Base-by-base conservation (phyloP, 768 basidiomycete genomes). In the Psilocybe subaeruginosa region DNA sequence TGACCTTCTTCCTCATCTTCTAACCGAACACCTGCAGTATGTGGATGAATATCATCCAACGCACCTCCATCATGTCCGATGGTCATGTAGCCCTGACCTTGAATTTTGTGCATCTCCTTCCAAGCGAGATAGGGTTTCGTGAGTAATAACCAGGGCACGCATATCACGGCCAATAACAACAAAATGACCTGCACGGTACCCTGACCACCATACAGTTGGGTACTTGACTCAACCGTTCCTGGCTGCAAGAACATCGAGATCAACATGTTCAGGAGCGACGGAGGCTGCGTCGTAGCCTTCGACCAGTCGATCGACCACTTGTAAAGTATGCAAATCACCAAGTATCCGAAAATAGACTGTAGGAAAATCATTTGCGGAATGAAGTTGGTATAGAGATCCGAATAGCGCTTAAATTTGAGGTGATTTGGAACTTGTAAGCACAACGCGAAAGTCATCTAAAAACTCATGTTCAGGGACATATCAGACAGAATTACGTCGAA, bases 291-390 rank as follows among this genome's bases (percentile, higher is more conserved):
- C 2, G 82, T 66, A 11, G 88, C 81, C 56, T 78, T 82, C 5
- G 86, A 80, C 97, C 97, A 99, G 76, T 99, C 93, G 62, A 95
- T 81, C 29, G 87, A 84, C 97, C 97, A 99, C 73, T 99, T 99
- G 88, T 96, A 95, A 67, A 98, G 73, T 77, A 99, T 97, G 77
- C 93, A 95, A 60, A 97, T 61, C 55, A 92, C 92, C 37, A 99
- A 86, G 74, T 99, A 99, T 55, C 97, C 97, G 70, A 99, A 99
- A 74, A 99, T 97, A 16, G 93, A 95, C 73, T 97, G 92, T 65
- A 99, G 80, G 84, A 99, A 99, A 63, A 99, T 85, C 81, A 99
- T 91, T 74, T 98, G 96, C 33, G 97, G 97, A 59, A 99, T 83
- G 77, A 98, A 99, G 74, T 97, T 97, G 68, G 92, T 90, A 74